Base-by-base conservation (phyloP, 805 yeast genomes). In the Kodamaea kakaduensis region DNA sequence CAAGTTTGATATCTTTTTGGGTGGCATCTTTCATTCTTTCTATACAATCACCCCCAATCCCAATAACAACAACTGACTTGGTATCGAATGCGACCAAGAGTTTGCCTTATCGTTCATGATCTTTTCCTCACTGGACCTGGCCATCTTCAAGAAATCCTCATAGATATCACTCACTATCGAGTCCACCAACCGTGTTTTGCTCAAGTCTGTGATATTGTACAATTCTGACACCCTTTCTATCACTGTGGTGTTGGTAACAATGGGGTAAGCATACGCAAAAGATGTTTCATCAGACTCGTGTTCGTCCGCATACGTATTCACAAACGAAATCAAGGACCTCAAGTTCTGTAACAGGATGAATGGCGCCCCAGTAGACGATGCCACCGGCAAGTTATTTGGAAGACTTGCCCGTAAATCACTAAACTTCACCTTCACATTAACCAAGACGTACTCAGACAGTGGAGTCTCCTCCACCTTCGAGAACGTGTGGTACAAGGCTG, bases 401-500 rank as follows among this genome's bases (percentile, higher is more conserved):
- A 71, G 54, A 4, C 64, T 60, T 0, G 85, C 86, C 43, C 69
- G 76, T 40, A 82, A 55, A 44, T 83, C 83, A 40, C 66, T 68
- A 48, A 84, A 78, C 38, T 75, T 77, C 17, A 84, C 67, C 43
- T 75, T 81, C 43, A 80, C 68, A 52, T 83, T 85, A 39, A 84
- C 67, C 18, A 84, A 76, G 22, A 82, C 76, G 51, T 84, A 84
- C 47, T 61, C 67, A 7, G 55, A 34, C 9, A 38, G 35, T 9
- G 35, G 32, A 14, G 7, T 17, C 21, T 9, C 12, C 1, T 45
- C 44, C 15, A 47, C 49, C 16, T 46, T 48, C 14, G 56, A 42
- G 32, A 67, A 67, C 1, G 71, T 67, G 32, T 64, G 62, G 44
- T 65, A 67, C 12, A 67, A 48, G 1, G 71, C 71, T 13, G 65